phyloP scores from a whole-genome alignment of 805 yeast species.

The Zygosaccharomyces siamensis region DNA sequence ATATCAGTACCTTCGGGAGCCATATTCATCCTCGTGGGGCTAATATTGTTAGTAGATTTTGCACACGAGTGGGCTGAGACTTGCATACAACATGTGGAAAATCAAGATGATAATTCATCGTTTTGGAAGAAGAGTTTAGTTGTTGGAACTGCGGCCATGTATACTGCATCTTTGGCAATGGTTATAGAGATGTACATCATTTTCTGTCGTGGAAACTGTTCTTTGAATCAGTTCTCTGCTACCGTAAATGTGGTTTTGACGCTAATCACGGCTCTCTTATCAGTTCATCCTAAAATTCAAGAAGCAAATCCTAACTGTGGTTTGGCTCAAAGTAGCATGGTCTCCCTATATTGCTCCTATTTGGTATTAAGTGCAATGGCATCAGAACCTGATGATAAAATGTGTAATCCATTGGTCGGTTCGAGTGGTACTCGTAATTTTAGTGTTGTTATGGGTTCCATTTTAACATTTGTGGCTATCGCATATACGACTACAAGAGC shows the following conservation, averaged over 20 bases:
- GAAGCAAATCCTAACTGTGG: constrained; percentile 95
- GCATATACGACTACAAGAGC: constrained; percentile 98
- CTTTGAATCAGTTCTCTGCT: constrained; percentile 85
- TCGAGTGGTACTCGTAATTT: constrained; percentile 87
- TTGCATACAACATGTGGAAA: constrained; percentile 85
- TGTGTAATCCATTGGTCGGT: constrained; percentile 87
- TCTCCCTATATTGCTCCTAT: constrained; percentile 87
- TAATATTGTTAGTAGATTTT: constrained; percentile 86
- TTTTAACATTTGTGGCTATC: constrained; percentile 89
- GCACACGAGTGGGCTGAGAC: constrained; percentile 99
- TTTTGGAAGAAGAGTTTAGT: constrained; percentile 79
- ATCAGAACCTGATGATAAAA: constrained; percentile 90
- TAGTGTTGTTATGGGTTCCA: constrained; percentile 82
- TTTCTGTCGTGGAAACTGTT: constrained; percentile 77
- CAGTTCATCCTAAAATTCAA: constrained; percentile 79
- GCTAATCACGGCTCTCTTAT: constrained; percentile 58
- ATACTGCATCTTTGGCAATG: constrained; percentile 63
- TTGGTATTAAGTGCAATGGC: constrained; percentile 88
- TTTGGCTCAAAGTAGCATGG: constrained; percentile 94
- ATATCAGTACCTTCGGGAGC: constrained; percentile 81
- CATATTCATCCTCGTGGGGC: constrained; percentile 80
- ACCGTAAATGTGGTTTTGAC: constrained; percentile 67
- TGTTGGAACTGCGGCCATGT: constrained; percentile 87
- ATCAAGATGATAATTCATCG: constrained; percentile 52
- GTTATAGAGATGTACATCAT: constrained; percentile 75